These are phyloP conservation scores for Persicaria maculosa DNA, from an alignment of 148 eudicot species.

Conservation along the genomic window DNA sequence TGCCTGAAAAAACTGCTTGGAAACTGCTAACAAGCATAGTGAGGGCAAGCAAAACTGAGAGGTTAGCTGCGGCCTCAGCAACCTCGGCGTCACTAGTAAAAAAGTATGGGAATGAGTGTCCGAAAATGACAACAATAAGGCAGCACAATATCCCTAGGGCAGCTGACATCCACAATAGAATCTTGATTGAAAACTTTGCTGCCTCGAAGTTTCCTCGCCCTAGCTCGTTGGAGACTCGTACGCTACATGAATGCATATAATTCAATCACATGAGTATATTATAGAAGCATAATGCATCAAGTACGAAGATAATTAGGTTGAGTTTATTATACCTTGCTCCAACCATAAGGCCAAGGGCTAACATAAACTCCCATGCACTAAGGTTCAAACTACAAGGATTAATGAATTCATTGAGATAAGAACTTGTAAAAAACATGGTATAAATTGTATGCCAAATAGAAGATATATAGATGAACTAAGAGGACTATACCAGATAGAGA, in stretches of 20 bases:
- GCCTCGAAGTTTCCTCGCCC: constrained; percentile 69
- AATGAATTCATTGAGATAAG: neutral
- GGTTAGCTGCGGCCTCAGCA: constrained; percentile 44
- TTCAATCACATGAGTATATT: neutral
- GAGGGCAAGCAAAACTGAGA: constrained; percentile 47
- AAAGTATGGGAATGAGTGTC: constrained; percentile 39
- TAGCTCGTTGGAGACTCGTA: constrained; percentile 67
- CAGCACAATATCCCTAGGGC: constrained; percentile 37
- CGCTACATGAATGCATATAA: constrained; percentile 26
- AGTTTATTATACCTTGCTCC: constrained; percentile 1
- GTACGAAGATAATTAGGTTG: no score
- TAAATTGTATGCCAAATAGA: neutral
- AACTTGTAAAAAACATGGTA: neutral
- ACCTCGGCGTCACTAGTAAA: constrained; percentile 51
- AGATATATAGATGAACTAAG: neutral
- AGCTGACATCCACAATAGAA: constrained; percentile 42
- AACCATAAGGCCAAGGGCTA: constrained; percentile 2
- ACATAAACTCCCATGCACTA: constrained; percentile 1
- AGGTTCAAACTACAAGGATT: neutral
- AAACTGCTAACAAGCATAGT: constrained; percentile 49
- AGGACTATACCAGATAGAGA: constrained; percentile 2
- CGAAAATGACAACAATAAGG: constrained; percentile 23
- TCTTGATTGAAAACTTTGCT: constrained; percentile 58
- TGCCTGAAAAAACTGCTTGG: constrained; percentile 69
- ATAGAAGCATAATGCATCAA: no score